These are phyloP conservation scores for Cutaneotrichosporon sp. DNA, from an alignment of 1,284 basidiomycete species.

Conservation along the genomic window DNA sequence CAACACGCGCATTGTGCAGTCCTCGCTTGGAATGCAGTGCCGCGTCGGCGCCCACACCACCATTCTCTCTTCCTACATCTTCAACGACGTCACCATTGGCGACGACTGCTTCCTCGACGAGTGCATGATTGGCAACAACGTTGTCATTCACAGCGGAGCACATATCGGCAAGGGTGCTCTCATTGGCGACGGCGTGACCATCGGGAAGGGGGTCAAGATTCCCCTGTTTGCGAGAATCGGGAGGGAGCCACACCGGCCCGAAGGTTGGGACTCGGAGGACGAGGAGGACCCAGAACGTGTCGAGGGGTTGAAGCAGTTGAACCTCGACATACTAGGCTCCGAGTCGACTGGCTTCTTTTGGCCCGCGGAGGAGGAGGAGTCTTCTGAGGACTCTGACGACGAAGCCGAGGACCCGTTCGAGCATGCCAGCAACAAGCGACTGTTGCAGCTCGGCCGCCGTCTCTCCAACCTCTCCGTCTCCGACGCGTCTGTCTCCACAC, in stretches of 20 bases:
- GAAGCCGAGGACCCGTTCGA: conserved; percentile 53
- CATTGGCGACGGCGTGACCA: conserved; percentile 69
- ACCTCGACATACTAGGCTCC: conserved; percentile 37
- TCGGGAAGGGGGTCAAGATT: conserved; percentile 70
- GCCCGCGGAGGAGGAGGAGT: conserved; percentile 51
- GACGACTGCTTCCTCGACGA: conserved; percentile 69
- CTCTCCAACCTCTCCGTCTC: conserved; percentile 40
- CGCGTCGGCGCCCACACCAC: conserved; percentile 72
- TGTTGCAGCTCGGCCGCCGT: conserved; percentile 49
- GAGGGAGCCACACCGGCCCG: conserved; percentile 70
- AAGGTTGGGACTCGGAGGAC: conserved; percentile 64
- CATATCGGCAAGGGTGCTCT: conserved; percentile 53
- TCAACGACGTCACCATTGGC: conserved; percentile 76
- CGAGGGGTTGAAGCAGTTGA: conserved; percentile 37
- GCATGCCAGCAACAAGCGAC: conserved; percentile 49
- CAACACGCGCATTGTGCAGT: conserved; percentile 52
- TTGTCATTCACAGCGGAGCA: conserved; percentile 54
- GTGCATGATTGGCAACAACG: conserved; percentile 60
- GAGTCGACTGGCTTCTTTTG: conserved; percentile 52
- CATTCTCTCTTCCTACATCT: conserved; percentile 75
- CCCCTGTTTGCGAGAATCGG: conserved; percentile 71
- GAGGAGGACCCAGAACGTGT: conserved; percentile 54
- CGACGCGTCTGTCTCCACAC: conserved; percentile 45
- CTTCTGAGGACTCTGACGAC: conserved; percentile 41
- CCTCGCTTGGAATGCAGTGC: conserved; percentile 76